Evolutionary conservation across 73 alveolate genomes (phyloP), one percentile per base, ranked within the genome.

Genomic region (Symbiodinium pilosum): DNA sequence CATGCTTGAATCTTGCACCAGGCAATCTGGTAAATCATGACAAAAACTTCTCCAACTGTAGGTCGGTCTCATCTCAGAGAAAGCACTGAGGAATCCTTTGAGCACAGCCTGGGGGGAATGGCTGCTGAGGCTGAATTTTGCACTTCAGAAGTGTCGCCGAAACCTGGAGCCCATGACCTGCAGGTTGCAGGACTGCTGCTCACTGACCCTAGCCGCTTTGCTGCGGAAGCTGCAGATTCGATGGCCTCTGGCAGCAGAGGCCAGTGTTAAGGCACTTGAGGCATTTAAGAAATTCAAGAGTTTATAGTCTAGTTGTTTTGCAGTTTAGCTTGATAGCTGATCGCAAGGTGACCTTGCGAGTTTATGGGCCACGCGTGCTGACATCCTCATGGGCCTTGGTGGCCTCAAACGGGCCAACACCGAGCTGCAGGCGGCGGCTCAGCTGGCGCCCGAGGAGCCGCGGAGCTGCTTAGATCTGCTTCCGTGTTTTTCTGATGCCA

Each of bases 341-440:
- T n/a, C n/a, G n/a, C n/a, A n/a, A 64, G 73, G 26, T 21, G 43
- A 64, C 52, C 71, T 88, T 20, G 95, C 95, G 24, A 86, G 73
- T 36, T 86, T 88, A 32, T 88, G 95, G 95, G 95, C 95, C 69
- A 88, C 95, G 24, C 95, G 95, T 5, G 95, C 95, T 21, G 95
- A 88, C 86, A 88, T 88, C 47, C 42, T 88, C 71, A 88, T 88
- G 95, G 73, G 73, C 43, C 95, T 88, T 44, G 95, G 95, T 26
- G 95, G 95, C 44, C 43, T 88, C 83, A 88, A 64, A 39, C 95
- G 85, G n/a, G 85, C 77, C 3, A 77, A 43, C 36, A 26, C 43
- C 87, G 95, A 88, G 95, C 77, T 88, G 69, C 73, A 69, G 14
- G 95, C 95, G 43, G 95, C 95, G 44, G 36, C 77, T 20, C 39